Evolutionary conservation across 2,329 filamentous ascomycete species (phyloP).

Genomic region (Penicillium sp.): DNA sequence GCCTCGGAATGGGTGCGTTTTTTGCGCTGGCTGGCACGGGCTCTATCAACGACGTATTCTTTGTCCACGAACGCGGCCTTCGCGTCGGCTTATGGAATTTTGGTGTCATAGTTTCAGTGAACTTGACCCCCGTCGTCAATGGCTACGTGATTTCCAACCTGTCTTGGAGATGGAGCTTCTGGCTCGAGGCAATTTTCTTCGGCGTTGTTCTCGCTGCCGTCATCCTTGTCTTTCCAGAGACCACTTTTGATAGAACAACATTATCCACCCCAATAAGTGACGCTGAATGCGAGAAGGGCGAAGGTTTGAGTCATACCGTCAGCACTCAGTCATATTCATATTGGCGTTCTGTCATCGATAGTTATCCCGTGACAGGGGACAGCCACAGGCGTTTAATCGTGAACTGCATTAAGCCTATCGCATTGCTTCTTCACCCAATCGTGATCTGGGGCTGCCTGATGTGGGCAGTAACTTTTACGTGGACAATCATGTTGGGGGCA

Average conservation of each 20-base stretch:
- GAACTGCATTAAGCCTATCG: too few species aligned
- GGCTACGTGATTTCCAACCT: neutral
- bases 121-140: neutral
- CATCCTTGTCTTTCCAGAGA: neutral
- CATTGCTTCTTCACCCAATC: slow-evolving; percentile 1
- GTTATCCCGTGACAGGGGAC: neutral
- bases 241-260: neutral
- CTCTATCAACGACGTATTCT: slow-evolving; percentile 46
- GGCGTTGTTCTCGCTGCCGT: neutral
- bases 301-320: too few species aligned
- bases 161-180: neutral
- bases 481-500: neutral
- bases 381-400: too few species aligned
- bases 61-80: slow-evolving; percentile 43
- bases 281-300: too few species aligned
- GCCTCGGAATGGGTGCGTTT: neutral
- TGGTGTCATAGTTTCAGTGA: neutral
- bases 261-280: too few species aligned
- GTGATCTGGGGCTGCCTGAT: neutral
- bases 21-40: neutral
- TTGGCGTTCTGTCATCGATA: too few species aligned
- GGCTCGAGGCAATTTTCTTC: neutral
- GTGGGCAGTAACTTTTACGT: slow-evolving; percentile 1
- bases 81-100: slow-evolving; percentile 1
- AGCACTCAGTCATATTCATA: too few species aligned